Base-by-base conservation (phyloP, 768 basidiomycete species). In the Hygrophorus russula region DNA sequence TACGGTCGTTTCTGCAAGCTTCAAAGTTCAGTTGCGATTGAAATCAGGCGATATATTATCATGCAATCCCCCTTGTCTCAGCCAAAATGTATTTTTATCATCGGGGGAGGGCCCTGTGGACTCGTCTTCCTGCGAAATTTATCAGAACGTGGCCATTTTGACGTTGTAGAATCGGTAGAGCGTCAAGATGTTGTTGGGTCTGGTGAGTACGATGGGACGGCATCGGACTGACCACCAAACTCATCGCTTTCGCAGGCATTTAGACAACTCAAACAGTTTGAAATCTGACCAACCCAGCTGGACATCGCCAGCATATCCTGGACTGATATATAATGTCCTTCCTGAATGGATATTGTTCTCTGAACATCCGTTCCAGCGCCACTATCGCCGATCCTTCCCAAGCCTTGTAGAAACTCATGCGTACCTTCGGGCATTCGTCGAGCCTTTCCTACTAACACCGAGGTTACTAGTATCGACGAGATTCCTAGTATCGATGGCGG, bases 111-210 rank as follows among this genome's bases (percentile, higher is more conserved):
- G 1, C 64, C 70, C 10, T 57, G 65, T 46, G 71, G 73, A 3
- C 62, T 75, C 3, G 69, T 73, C 4, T 55, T 68, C 12, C 62
- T 73, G 14, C 66, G 72, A 14, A 75, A 76, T 46, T 54, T 73
- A 18, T 38, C 60, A n/a, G 58, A 65, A 35, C 56, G 61, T 1
- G 70, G 67, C 7, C 30, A 59, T 0, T 72, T 71, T 19, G 65
- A 64, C 1, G 56, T 59, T 14, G 71, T 74, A 0, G 64, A 67
- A 35, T 55, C 71, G 0, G 68, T 67, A 4, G 74, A 75, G 54
- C 56, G 73, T 28, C 55, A 65, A 42, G 61, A 64, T 36, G 64
- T 72, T 40, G 58, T 74, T n/a, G 73, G 24, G 64, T 72, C 2
- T 74, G 74, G 74, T 73, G 29, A 42, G 60, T 50, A 8, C 9